phyloP scores from a whole-genome alignment of 2,329 filamentous ascomycete species.

The Colletotrichum eremochloae region DNA sequence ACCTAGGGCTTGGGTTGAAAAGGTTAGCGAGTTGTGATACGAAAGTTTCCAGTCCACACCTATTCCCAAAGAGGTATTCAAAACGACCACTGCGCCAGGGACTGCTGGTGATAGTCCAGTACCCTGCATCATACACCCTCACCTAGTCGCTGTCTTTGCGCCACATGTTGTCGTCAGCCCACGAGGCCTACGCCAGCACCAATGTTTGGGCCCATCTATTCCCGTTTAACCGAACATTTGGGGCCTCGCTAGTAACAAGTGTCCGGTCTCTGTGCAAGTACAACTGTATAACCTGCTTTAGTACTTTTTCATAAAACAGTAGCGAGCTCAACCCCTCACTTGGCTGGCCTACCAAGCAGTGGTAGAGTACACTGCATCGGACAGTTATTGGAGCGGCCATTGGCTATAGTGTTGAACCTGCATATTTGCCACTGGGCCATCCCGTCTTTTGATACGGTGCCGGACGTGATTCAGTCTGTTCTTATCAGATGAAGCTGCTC shows the following conservation, averaged over 20 bases:
- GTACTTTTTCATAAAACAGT: background rate
- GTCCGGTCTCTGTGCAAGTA: background rate
- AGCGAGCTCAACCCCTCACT: background rate
- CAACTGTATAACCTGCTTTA: background rate
- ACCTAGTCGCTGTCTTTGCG: background rate
- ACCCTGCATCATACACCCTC: background rate
- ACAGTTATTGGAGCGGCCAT: background rate
- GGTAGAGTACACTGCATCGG: background rate
- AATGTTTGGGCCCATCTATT: background rate
- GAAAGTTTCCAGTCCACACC: background rate
- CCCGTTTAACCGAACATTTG: background rate
- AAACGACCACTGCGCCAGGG: background rate
- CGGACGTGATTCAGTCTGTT: slow-evolving; percentile 6
- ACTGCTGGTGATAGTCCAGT: no score
- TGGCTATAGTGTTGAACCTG: slow-evolving; percentile 10
- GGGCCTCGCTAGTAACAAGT: background rate
- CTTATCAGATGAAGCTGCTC: background rate
- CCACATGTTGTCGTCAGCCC: background rate
- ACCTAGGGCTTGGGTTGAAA: no score
- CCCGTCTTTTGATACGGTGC: slow-evolving; percentile 13
- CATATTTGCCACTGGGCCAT: slow-evolving; percentile 8
- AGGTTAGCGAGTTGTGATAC: background rate
- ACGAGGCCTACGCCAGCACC: background rate
- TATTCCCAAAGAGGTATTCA: background rate
- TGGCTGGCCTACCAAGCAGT: background rate